Conservation (phyloP, 495 filamentous ascomycete genomes). For the Elaphomyces granulatus region DNA sequence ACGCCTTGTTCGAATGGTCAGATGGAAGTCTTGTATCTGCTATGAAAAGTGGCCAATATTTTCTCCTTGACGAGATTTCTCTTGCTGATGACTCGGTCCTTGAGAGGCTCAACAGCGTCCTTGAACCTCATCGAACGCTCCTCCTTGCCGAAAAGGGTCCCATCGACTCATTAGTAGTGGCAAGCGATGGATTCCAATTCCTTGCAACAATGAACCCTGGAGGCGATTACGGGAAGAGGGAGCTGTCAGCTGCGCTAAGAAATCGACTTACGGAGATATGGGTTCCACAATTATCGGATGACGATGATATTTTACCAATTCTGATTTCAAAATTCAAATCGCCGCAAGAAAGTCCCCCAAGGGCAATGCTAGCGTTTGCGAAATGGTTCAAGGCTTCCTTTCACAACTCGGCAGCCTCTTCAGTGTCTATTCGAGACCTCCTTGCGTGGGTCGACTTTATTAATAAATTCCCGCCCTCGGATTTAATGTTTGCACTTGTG, state of each 20-base stretch:
- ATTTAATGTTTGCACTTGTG: constrained; percentile 45
- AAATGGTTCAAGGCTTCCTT: constrained; percentile 81
- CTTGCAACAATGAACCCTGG: constrained; percentile 98
- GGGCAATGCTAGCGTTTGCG: constrained; percentile 67
- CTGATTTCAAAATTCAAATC: constrained; percentile 58
- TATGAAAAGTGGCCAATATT: constrained; percentile 80
- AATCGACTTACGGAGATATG: constrained; percentile 99
- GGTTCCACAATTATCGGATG: constrained; percentile 70
- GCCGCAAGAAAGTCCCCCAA: constrained; percentile 27
- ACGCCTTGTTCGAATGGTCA: constrained; percentile 89
- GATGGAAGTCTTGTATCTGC: constrained; percentile 91
- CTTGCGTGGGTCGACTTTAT: constrained; percentile 90
- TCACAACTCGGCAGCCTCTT: constrained; percentile 51
- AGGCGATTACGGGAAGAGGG: constrained; percentile 94
- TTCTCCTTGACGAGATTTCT: constrained; percentile 95
- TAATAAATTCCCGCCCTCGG: constrained; percentile 42
- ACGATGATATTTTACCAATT: constrained; percentile 77
- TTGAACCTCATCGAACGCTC: constrained; percentile 75
- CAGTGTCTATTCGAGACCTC: constrained; percentile 79
- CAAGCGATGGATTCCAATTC: constrained; percentile 79
- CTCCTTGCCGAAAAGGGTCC: constrained; percentile 89
- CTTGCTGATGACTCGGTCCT: constrained; percentile 95
- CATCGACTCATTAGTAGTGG: constrained; percentile 61
- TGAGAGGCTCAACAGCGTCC: constrained; percentile 92
- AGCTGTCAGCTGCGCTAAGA: constrained; percentile 85